Evolutionary conservation across 176 grass and related monocot species (phyloP).

Genomic region (Phoenix roebelenii): DNA sequence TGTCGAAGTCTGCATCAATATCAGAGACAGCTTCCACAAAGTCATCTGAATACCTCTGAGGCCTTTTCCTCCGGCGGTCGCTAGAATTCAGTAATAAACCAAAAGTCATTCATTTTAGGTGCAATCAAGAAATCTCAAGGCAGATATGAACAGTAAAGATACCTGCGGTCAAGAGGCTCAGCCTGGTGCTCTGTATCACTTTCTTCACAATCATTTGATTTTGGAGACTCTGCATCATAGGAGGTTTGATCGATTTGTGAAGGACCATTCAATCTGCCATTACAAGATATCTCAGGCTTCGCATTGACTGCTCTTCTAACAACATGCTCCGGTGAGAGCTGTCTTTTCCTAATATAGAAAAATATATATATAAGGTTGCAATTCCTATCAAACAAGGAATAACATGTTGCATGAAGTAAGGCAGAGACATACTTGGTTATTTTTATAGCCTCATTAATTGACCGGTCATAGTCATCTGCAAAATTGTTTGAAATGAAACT

Average conservation of each 20-base stretch:
- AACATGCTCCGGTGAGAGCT: constrained; percentile 46
- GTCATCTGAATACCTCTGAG: constrained; percentile 59
- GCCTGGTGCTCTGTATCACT: constrained; percentile 37
- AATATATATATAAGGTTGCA: too few relatives aligned
- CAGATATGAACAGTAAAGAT: constrained; percentile 1
- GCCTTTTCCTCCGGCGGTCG: constrained; percentile 63
- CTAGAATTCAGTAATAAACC: constrained; percentile 20
- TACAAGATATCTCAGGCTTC: constrained; percentile 54
- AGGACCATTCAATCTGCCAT: constrained; percentile 70
- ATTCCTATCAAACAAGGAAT: too few relatives aligned
- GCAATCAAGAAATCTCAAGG: background rate
- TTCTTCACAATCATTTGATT: constrained; percentile 66
- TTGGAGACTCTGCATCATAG: constrained; percentile 38
- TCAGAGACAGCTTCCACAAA: constrained; percentile 70
- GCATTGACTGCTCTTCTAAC: constrained; percentile 40
- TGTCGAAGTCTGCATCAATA: constrained; percentile 41
- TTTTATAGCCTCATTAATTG: constrained; percentile 98
- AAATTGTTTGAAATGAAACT: too few relatives aligned
- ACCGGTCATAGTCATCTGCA: constrained; percentile 96
- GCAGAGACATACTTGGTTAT: constrained; percentile 56
- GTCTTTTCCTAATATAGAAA: constrained; percentile 34
- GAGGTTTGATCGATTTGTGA: constrained; percentile 34
- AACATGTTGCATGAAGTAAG: too few relatives aligned
- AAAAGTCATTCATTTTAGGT: constrained; percentile 1
- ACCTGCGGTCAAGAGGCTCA: constrained; percentile 67